A percentile compares a stretch with the other conserved stretches of the same genome.
phyloP scores from a whole-genome alignment of 192 early-diverging fungal species.

The Powellomyces hirtus region DNA sequence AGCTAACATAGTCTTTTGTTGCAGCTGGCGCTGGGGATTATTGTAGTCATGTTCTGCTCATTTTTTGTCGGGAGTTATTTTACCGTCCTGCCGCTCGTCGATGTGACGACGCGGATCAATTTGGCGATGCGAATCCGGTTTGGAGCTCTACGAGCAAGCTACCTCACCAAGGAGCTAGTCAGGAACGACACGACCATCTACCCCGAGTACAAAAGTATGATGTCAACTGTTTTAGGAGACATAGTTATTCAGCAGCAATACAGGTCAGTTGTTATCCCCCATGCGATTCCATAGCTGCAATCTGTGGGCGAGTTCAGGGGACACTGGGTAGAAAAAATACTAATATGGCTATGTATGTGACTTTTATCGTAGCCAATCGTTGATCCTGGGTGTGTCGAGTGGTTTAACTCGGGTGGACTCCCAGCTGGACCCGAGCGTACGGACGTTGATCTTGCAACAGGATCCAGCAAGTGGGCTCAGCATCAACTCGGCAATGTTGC shows the following conservation, averaged over 20 bases:
- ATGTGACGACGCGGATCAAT: constrained; percentile 6
- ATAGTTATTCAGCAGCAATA: not conserved
- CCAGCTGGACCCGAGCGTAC: not conserved
- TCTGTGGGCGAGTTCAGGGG: no score
- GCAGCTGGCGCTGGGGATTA: not conserved
- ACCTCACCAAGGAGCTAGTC: not conserved
- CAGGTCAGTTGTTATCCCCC: no score
- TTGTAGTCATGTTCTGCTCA: not conserved
- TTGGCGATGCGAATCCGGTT: constrained; percentile 10
- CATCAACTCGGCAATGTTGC: not conserved
- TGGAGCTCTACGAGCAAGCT: not conserved
- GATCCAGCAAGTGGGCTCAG: not conserved
- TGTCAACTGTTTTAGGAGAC: not conserved
- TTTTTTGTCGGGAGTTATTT: not conserved
- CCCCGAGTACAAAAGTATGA: not conserved
- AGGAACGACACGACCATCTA: constrained; percentile 1
- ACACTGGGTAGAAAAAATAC: no score
- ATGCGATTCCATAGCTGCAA: no score
- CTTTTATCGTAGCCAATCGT: no score
- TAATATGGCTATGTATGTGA: no score
- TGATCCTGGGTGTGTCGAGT: no score
- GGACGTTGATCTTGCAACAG: not conserved
- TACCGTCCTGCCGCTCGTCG: constrained; percentile 14
- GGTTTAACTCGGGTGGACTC: no score
- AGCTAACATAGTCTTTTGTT: not conserved